phyloP scores from a whole-genome alignment of 441 rosid genomes.

The Gossypium trilobum region DNA sequence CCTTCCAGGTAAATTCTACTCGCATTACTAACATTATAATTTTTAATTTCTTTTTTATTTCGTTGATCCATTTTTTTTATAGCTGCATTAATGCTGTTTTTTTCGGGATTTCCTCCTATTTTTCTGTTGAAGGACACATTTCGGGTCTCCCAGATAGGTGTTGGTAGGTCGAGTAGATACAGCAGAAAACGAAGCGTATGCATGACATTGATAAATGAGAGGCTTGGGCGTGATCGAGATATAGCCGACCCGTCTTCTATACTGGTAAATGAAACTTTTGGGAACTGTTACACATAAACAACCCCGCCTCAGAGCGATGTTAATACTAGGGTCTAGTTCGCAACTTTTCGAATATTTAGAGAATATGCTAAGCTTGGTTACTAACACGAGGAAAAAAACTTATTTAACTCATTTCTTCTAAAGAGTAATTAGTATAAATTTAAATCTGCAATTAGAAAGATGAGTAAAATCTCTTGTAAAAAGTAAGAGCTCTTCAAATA shows the following conservation, averaged over 20 bases:
- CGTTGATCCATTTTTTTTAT: background rate
- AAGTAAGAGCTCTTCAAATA: too few species aligned
- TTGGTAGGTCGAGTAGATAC: slow-evolving; percentile 18
- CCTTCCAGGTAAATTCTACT: slow-evolving; percentile 33
- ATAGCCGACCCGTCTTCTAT: slow-evolving; percentile 39
- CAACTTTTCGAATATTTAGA: background rate
- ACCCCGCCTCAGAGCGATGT: background rate
- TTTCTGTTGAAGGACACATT: slow-evolving; percentile 34
- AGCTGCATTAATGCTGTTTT: background rate
- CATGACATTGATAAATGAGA: slow-evolving; percentile 74
- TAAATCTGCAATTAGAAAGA: too few species aligned
- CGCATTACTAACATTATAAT: background rate
- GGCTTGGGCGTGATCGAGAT: slow-evolving; percentile 30
- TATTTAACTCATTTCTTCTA: too few species aligned
- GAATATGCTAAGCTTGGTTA: background rate
- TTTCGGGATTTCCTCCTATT: background rate
- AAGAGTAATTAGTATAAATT: too few species aligned
- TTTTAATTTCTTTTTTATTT: background rate
- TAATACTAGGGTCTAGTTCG: background rate
- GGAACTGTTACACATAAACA: background rate
- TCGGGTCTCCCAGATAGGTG: slow-evolving; percentile 22
- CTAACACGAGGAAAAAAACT: too few species aligned
- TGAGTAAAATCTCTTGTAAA: too few species aligned
- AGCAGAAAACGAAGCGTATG: slow-evolving; percentile 23
- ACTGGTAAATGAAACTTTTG: slow-evolving; percentile 36